Evolutionary conservation across 2,329 filamentous ascomycete species (phyloP), one percentile per base, ranked within the genome.

Genomic region (Nemania sp.): DNA sequence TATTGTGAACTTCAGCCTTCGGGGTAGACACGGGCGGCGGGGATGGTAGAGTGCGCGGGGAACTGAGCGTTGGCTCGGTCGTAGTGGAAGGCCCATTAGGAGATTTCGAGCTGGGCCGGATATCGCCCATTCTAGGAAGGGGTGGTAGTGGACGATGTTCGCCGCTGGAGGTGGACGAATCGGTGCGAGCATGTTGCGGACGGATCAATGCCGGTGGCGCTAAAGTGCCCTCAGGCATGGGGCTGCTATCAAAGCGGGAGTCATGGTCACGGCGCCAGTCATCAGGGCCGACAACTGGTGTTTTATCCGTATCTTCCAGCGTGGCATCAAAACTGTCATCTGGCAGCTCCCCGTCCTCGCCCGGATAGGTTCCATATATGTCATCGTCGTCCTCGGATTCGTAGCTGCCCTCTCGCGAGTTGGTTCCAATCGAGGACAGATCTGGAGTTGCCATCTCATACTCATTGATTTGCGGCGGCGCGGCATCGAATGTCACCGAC

Each of bases 361-460:
- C 74, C 40, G 76, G 73, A 62, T 79, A 83, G 59, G 79, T 77
- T 18, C 80, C 78, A 45, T 81, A 90, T 46, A 87, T 81, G 25
- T 89, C 86, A 42, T 92, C 88, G 25, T 90, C 87, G 12, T 91
- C 89, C 34, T 90, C 87, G 0, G 91, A 94, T 64, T 97, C 93
- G 74, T 91, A 97, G 78, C 94, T 98, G 43, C 92, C 92, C 71
- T 97, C 92, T 9, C 94, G 89, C 12, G 94, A 98, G 68, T 90
- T 92, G 50, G 91, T 94, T 25, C 91, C 91, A 21, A 96, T 83
- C 0, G 93, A 96, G 1, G 94, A 97, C n/a, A 96, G 86, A 72
- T 97, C 95, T 11, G 95, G 95, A 2, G 95, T 99, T 35, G 92
- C 90, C 90, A 97, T 93, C 77, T 98, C 95, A 75, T 98, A 99